Evolutionary conservation across 2,329 filamentous ascomycete genomes (phyloP).

Genomic region (Triangularia setosa): DNA sequence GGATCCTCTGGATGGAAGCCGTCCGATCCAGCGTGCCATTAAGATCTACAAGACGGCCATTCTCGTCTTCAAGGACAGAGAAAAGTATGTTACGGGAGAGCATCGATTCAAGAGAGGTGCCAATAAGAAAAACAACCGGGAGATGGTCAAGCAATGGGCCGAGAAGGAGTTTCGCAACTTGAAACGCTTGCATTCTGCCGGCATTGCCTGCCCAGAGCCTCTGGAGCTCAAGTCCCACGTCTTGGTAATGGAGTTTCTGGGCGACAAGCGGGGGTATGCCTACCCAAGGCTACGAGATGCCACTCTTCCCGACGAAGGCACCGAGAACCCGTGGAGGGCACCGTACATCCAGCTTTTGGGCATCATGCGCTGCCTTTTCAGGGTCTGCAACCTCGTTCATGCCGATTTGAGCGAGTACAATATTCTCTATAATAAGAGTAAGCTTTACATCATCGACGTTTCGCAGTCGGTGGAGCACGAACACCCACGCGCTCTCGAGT

Average conservation of each 20-base stretch:
- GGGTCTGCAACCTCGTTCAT: conserved; percentile 86
- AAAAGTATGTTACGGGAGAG: conserved; percentile 93
- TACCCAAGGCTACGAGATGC: conserved; percentile 87
- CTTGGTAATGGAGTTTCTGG: conserved; percentile 89
- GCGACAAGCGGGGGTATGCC: conserved; percentile 79
- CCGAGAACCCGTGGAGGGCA: conserved; percentile 67
- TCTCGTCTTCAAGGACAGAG: conserved; percentile 94
- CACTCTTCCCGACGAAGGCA: conserved; percentile 64
- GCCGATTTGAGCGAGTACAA: conserved; percentile 99
- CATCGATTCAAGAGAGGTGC: conserved; percentile 87
- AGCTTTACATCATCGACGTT: conserved; percentile 92
- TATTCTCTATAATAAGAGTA: conserved; percentile 78
- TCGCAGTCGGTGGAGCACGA: conserved; percentile 97
- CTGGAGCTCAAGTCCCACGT: conserved; percentile 89
- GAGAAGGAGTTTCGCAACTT: conserved; percentile 98
- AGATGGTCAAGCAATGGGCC: conserved; percentile 98
- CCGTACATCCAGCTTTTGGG: conserved; percentile 81
- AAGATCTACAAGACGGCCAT: conserved; percentile 99
- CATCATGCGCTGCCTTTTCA: conserved; percentile 91
- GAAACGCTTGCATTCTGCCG: conserved; percentile 74
- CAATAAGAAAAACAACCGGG: conserved; percentile 89
- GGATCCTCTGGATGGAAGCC: conserved; percentile 49
- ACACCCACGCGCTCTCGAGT: conserved; percentile 87
- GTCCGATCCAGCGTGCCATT: conserved; percentile 73
- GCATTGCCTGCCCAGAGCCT: conserved; percentile 87